phyloP scores from a whole-genome alignment of 2,329 filamentous ascomycete species.

The Fusarium anguioides region DNA sequence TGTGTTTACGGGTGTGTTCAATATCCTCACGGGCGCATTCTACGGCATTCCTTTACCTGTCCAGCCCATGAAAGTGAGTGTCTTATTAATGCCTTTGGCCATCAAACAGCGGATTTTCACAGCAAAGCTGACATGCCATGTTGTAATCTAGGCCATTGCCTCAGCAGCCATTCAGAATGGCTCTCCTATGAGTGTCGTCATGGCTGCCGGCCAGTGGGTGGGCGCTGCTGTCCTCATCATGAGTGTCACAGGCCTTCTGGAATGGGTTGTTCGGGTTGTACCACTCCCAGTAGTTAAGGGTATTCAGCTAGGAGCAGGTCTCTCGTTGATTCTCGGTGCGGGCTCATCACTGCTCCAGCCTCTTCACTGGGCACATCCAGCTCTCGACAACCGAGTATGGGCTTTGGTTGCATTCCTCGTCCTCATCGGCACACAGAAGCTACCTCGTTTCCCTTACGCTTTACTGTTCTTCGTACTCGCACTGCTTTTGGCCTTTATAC shows the following conservation, averaged over 20 bases:
- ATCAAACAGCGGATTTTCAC: not conserved
- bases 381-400: slow-evolving; percentile 83
- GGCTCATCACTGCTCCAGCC: slow-evolving; percentile 74
- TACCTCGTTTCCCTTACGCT: slow-evolving; percentile 80
- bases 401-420: slow-evolving; percentile 77
- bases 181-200: slow-evolving; percentile 67
- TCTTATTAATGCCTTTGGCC: not conserved
- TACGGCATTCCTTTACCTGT: slow-evolving; percentile 94
- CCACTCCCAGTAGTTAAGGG: slow-evolving; percentile 92
- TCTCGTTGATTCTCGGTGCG: slow-evolving; percentile 83
- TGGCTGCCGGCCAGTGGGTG: slow-evolving; percentile 82
- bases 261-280: slow-evolving; percentile 77
- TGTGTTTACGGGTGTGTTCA: slow-evolving; percentile 88
- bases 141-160: slow-evolving; percentile 74
- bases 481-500: slow-evolving; percentile 69
- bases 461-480: slow-evolving; percentile 77
- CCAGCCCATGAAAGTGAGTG: slow-evolving; percentile 78
- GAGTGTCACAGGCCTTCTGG: slow-evolving; percentile 81
- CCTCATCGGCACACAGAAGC: slow-evolving; percentile 74
- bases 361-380: slow-evolving; percentile 74
- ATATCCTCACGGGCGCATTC: slow-evolving; percentile 80
- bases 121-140: not conserved
- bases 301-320: slow-evolving; percentile 91
- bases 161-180: slow-evolving; percentile 82
- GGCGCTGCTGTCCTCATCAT: slow-evolving; percentile 78